These are phyloP conservation scores for Populus tremula DNA, from an alignment of 345 rosid genomes.

Conservation along the genomic window DNA sequence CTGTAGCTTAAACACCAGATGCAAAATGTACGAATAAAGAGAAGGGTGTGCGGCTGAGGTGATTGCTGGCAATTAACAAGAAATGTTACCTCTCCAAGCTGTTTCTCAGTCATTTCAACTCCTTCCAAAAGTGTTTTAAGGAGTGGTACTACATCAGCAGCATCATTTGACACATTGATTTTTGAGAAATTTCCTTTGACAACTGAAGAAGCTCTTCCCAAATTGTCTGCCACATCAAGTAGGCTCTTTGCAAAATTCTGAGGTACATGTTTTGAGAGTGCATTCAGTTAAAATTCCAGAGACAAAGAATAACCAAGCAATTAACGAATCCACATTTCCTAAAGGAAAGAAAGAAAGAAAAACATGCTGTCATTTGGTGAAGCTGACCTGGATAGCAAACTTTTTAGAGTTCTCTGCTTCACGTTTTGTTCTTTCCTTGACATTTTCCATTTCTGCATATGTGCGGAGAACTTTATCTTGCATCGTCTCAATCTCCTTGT, in stretches of 20 bases:
- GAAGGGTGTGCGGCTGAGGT: not conserved
- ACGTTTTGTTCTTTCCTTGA: constrained; percentile 77
- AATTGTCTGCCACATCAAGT: constrained; percentile 87
- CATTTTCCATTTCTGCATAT: constrained; percentile 87
- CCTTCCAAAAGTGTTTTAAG: constrained; percentile 82
- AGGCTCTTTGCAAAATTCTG: constrained; percentile 83
- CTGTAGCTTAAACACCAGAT: not conserved
- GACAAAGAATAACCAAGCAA: not conserved
- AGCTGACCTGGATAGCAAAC: constrained; percentile 77
- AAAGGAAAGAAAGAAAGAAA: not conserved
- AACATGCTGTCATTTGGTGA: not conserved
- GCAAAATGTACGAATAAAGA: not conserved
- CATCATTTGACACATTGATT: constrained; percentile 57
- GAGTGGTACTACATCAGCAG: constrained; percentile 59
- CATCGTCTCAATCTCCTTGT: constrained; percentile 59
- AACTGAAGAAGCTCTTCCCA: constrained; percentile 86
- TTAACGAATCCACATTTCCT: not conserved
- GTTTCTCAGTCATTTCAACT: constrained; percentile 98
- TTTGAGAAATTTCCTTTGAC: constrained; percentile 72
- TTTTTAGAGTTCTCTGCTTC: constrained; percentile 86
- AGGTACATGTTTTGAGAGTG: constrained; percentile 8
- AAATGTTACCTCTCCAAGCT: constrained; percentile 61
- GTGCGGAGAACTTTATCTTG: constrained; percentile 71
- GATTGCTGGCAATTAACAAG: not conserved
- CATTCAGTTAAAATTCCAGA: not conserved